Conservation (phyloP, 2,329 filamentous ascomycete species). For the Pseudogymnoascus sp. region DNA sequence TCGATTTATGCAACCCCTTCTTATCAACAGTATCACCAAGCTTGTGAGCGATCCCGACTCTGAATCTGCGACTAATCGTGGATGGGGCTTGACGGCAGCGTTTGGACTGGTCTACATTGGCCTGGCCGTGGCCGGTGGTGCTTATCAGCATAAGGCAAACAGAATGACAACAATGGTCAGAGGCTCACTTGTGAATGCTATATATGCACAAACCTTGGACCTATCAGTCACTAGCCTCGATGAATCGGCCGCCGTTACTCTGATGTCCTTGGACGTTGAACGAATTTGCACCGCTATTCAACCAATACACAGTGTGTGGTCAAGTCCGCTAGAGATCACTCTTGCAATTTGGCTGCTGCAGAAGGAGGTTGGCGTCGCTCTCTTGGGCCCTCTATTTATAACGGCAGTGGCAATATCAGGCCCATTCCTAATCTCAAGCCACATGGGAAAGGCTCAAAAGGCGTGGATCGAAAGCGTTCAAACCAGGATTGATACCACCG, state of each 20-base stretch:
- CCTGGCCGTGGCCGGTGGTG: conserved; percentile 17
- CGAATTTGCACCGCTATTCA: conserved; percentile 29
- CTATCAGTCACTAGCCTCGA: conserved; percentile 21
- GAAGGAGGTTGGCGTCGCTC: neutral
- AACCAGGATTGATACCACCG: conserved; percentile 16
- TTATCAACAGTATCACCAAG: conserved; percentile 15
- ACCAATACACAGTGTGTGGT: neutral
- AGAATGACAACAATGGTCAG: conserved; percentile 21
- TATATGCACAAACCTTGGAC: conserved; percentile 25
- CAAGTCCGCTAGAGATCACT: neutral
- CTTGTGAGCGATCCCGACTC: conserved; percentile 15
- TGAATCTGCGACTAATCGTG: conserved; percentile 12
- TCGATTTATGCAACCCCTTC: conserved; percentile 19
- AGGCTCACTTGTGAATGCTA: conserved; percentile 21
- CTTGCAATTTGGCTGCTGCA: neutral
- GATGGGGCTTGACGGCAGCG: conserved; percentile 19
- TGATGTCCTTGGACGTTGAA: conserved; percentile 25
- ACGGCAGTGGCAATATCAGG: conserved; percentile 11
- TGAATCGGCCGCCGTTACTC: conserved; percentile 23
- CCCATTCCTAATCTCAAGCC: conserved; percentile 4
- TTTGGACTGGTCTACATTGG: conserved; percentile 18
- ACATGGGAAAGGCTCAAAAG: conserved; percentile 12
- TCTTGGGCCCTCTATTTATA: neutral
- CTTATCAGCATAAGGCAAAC: conserved; percentile 22
- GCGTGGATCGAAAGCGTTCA: conserved; percentile 19